These are phyloP conservation scores for Phytophthora cactorum DNA, from an alignment of 352 stramenopile species.

Conservation along the genomic window DNA sequence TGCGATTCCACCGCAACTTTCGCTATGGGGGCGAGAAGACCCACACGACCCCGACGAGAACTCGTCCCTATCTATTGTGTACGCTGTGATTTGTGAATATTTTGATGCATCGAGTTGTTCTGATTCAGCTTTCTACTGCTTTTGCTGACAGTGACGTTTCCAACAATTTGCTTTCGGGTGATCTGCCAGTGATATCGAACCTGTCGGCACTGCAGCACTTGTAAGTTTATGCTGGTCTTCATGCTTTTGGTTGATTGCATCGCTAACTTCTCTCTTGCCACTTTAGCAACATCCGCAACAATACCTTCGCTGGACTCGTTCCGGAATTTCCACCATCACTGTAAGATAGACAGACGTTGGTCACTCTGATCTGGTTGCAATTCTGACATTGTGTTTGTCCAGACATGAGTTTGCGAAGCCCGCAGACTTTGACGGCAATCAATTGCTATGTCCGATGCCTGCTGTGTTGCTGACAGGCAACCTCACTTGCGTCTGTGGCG, in stretches of 20 bases:
- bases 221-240: slow-evolving; percentile 36
- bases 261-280: slow-evolving; percentile 2
- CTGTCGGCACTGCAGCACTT: slow-evolving; percentile 52
- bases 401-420: slow-evolving; percentile 23
- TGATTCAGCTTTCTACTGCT: neutral
- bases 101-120: neutral
- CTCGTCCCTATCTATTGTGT: slow-evolving; percentile 54
- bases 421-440: slow-evolving; percentile 26
- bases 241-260: neutral
- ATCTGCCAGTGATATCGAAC: slow-evolving; percentile 50
- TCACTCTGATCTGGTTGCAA: neutral
- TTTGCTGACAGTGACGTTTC: slow-evolving; percentile 48
- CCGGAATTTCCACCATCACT: slow-evolving; percentile 32
- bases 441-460: slow-evolving; percentile 26
- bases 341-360: slow-evolving; percentile 29
- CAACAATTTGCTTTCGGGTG: slow-evolving; percentile 49
- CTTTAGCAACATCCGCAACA: slow-evolving; percentile 44
- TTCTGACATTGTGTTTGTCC: neutral
- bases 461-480: slow-evolving; percentile 22
- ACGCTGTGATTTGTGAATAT: slow-evolving; percentile 10
- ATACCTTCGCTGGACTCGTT: slow-evolving; percentile 37
- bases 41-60: slow-evolving; percentile 58
- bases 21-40: slow-evolving; percentile 52
- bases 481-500: slow-evolving; percentile 44
- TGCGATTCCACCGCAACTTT: slow-evolving; percentile 41